Evolutionary conservation across 768 basidiomycete genomes (phyloP).

Genomic region (Pisolithus tinctorius): DNA sequence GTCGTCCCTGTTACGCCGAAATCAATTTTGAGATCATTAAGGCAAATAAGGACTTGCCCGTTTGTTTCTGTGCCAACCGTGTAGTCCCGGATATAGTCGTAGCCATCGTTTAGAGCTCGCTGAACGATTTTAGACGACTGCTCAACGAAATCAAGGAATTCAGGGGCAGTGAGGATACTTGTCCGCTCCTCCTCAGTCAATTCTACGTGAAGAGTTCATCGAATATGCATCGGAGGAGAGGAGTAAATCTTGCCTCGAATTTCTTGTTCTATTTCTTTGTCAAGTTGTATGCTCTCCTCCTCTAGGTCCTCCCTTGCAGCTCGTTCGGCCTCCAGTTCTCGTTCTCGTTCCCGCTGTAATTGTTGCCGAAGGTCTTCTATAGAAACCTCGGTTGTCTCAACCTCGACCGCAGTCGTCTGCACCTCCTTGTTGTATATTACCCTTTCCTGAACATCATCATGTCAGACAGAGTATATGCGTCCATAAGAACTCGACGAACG

Average conservation of each 20-base stretch:
- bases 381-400: constrained; percentile 40
- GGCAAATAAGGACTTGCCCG: constrained; percentile 44
- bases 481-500: constrained; percentile 35
- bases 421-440: constrained; percentile 82
- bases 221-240: not conserved
- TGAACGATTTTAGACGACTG: constrained; percentile 93
- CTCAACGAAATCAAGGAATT: constrained; percentile 92
- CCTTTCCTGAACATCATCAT: constrained; percentile 46
- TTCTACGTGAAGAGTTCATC: constrained; percentile 38
- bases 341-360: constrained; percentile 46
- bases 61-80: constrained; percentile 82
- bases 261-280: constrained; percentile 81
- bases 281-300: constrained; percentile 76
- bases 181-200: constrained; percentile 81
- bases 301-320: constrained; percentile 70
- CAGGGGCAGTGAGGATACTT: constrained; percentile 78
- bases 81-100: constrained; percentile 97
- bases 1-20: constrained; percentile 56
- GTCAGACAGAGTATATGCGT: not conserved
- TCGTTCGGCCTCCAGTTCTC: constrained; percentile 65
- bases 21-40: constrained; percentile 1
- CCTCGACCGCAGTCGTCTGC: constrained; percentile 65
- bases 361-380: constrained; percentile 76
- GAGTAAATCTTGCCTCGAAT: constrained; percentile 54
- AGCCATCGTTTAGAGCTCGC: constrained; percentile 88